phyloP scores from a whole-genome alignment of 2,329 filamentous ascomycete species.

The Epichloe sp. region DNA sequence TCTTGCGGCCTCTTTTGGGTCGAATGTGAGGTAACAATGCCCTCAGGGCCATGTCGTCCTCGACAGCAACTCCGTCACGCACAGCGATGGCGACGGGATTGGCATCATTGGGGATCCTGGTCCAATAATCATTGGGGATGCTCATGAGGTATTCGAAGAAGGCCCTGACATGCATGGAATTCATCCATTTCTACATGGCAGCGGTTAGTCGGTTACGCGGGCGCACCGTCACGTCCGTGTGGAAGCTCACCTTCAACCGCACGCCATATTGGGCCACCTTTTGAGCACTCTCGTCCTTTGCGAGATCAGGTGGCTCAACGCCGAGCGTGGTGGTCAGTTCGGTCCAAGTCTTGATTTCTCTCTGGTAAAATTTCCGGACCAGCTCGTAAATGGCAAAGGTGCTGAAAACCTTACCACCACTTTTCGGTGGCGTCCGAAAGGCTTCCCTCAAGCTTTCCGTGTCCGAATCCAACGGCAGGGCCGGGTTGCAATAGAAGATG shows the following conservation, averaged over 20 bases:
- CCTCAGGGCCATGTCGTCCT: conserved; percentile 79
- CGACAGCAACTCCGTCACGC: conserved; percentile 69
- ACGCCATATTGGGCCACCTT: conserved; percentile 94
- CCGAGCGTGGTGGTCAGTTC: conserved; percentile 78
- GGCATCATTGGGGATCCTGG: conserved; percentile 53
- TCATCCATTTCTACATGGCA: conserved; percentile 74
- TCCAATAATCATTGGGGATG: conserved; percentile 69
- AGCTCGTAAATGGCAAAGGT: conserved; percentile 66
- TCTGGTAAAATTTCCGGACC: conserved; percentile 63
- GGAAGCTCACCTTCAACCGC: conserved; percentile 58
- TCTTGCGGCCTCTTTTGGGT: conserved; percentile 48
- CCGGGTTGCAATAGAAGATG: conserved; percentile 83
- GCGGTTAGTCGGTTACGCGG: background rate
- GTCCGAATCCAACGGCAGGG: conserved; percentile 52
- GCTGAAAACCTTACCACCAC: conserved; percentile 76
- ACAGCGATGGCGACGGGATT: conserved; percentile 50
- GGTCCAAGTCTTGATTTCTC: conserved; percentile 87
- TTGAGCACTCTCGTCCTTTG: conserved; percentile 79
- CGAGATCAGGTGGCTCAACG: conserved; percentile 68
- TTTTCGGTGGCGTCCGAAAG: conserved; percentile 71
- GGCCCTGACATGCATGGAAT: conserved; percentile 86
- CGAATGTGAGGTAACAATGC: conserved; percentile 68
- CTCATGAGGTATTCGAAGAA: conserved; percentile 85
- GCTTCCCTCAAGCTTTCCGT: conserved; percentile 58
- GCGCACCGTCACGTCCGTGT: no score